Evolutionary conservation across 768 basidiomycete species (phyloP), one percentile per base, ranked within the genome.

Genomic region (Boletus barrowsii): DNA sequence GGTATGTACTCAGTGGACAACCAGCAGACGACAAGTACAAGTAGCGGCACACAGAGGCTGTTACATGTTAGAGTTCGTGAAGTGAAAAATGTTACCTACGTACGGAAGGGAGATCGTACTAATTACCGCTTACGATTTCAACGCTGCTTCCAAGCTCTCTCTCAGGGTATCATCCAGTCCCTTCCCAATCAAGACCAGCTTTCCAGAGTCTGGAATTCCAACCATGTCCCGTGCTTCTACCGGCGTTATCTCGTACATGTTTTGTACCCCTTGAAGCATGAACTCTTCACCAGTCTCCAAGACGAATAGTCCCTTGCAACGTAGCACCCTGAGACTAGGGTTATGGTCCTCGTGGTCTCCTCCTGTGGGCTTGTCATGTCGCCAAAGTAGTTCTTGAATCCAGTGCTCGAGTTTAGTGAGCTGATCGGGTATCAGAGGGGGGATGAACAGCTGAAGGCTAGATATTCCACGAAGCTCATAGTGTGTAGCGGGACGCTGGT

Each of bases 211-310:
- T 0, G 82, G 82, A 35, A 85, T 66, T 2, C 80, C 84, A 24
- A 83, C 50, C 20, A 62, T 44, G 9, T 68, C 72, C 53, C 67
- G 68, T 40, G 66, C 70, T n/a, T 62, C 63, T 39, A 84, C 73
- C 47, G 76, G 70, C 0, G 69, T 65, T 14, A 95, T 80, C 62
- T 99, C 96, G 66, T 95, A 99, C 69, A 98, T 79, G 60, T 76
- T 91, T 59, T 91, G 77, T 13, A 99, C 97, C 3, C 95, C 97
- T 66, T 99, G 97, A 42, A 99, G 72, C 49, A 98, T 82, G 61
- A 85, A 80, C 52, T 81, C 76, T 49, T 79, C 75, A 3, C 88
- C 88, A 0, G 72, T 69, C 3, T 76, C 68, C 10, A 76, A 73
- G 17, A 69, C 69, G 58, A 96, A 84, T 18, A 93, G 76, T 9